phyloP scores from a whole-genome alignment of 164 flowering plant species.

The Brasenia schreberi region DNA sequence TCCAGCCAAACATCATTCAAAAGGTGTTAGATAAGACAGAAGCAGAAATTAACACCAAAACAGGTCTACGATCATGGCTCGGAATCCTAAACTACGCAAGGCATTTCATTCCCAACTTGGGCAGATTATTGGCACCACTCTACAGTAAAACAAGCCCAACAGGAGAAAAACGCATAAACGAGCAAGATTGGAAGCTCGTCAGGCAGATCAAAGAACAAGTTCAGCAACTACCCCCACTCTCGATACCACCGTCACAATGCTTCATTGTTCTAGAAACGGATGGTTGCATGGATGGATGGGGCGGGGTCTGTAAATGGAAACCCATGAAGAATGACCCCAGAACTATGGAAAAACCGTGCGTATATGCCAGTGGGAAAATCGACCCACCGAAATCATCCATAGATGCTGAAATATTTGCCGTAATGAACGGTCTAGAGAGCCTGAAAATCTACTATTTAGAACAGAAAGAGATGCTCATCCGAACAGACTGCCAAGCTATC shows the following conservation, averaged over 20 bases:
- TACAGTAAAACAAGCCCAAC: constrained; percentile 1
- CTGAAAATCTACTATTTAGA: no score
- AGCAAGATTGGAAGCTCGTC: constrained; percentile 1
- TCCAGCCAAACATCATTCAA: constrained; percentile 4
- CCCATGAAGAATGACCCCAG: no score
- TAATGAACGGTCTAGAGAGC: no score
- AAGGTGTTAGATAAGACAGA: not conserved
- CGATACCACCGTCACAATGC: not conserved
- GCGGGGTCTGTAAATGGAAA: no score
- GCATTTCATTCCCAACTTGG: not conserved
- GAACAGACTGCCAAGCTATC: no score
- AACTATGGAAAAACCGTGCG: no score
- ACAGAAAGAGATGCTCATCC: no score
- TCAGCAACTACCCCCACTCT: not conserved
- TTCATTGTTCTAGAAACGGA: not conserved
- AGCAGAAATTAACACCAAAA: not conserved
- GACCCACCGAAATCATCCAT: no score
- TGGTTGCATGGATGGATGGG: no score
- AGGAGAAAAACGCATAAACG: constrained; percentile 2
- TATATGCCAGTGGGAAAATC: no score
- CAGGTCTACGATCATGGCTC: constrained; percentile 2
- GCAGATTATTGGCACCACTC: not conserved
- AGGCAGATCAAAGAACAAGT: not conserved
- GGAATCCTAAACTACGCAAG: constrained; percentile 5
- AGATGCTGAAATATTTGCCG: no score